phyloP scores from a whole-genome alignment of 2,329 filamentous ascomycete species.

The Trichoderma pleuroti region DNA sequence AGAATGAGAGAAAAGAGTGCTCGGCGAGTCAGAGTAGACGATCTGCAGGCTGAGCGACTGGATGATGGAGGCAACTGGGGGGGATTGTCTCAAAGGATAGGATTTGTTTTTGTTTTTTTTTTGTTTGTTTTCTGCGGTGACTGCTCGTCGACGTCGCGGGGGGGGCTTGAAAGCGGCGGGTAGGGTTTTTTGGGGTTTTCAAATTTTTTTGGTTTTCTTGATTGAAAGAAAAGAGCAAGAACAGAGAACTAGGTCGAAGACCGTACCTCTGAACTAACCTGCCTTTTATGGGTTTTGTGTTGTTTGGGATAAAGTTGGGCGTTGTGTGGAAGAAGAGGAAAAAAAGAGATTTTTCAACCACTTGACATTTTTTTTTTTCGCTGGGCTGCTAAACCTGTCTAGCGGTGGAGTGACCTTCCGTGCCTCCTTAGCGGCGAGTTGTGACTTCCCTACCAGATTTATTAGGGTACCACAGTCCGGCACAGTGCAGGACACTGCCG shows the following conservation, averaged over 20 bases:
- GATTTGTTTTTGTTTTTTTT: neutral
- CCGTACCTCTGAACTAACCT: conserved; percentile 55
- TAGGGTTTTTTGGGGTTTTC: conserved; percentile 60
- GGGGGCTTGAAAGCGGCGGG: conserved; percentile 30
- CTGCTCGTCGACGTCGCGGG: conserved; percentile 30
- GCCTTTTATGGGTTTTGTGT: conserved; percentile 43
- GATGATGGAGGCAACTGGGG: conserved; percentile 17
- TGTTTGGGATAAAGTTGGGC: conserved; percentile 49
- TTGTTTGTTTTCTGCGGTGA: conserved; percentile 18
- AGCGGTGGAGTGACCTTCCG: conserved; percentile 27
- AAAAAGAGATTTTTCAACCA: conserved; percentile 39
- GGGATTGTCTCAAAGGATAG: conserved; percentile 18
- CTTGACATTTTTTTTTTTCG: conserved; percentile 31
- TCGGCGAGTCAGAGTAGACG: conserved; percentile 17
- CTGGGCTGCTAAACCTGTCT: conserved; percentile 22
- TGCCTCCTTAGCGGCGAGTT: conserved; percentile 19
- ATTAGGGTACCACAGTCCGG: conserved; percentile 18
- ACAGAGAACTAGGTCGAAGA: conserved; percentile 58
- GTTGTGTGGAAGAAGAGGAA: conserved; percentile 43
- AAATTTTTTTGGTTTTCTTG: conserved; percentile 57
- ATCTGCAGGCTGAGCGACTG: conserved; percentile 18
- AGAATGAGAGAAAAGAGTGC: neutral
- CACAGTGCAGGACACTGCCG: conserved; percentile 9
- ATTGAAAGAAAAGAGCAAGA: conserved; percentile 52
- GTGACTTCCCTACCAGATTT: conserved; percentile 19